Percentiles rank a stretch among this genome's conserved stretches.
phyloP scores from a whole-genome alignment of 805 yeast genomes.

The Myxozyma kluyveri region DNA sequence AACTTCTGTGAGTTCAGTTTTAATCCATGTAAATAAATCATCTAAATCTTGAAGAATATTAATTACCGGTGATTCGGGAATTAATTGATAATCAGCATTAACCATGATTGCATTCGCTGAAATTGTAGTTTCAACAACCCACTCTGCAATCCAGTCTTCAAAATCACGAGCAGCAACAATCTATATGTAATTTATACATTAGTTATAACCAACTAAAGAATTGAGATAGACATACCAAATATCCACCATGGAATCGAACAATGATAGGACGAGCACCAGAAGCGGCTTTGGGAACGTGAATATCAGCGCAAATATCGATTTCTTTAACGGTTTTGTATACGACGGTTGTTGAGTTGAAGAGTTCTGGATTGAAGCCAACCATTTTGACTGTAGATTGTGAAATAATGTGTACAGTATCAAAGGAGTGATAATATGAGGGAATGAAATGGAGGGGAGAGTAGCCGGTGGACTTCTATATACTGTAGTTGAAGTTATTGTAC shows the following conservation, averaged over 20 bases:
- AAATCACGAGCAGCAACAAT: too few species aligned
- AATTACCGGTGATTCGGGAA: slow-evolving; percentile 5
- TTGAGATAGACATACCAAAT: slow-evolving; percentile 5
- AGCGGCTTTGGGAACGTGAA: slow-evolving; percentile 11
- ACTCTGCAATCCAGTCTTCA: background rate
- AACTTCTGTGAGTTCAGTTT: background rate
- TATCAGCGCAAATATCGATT: slow-evolving; percentile 4
- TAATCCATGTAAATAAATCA: slow-evolving; percentile 3
- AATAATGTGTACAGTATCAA: too few species aligned
- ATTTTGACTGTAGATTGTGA: too few species aligned
- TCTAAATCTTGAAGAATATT: background rate
- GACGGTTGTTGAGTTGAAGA: slow-evolving; percentile 10
- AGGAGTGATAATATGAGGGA: too few species aligned
- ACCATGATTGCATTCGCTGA: slow-evolving; percentile 1
- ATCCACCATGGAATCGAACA: slow-evolving; percentile 17
- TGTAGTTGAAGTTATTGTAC: too few species aligned
- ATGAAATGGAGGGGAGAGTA: too few species aligned
- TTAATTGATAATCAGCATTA: background rate
- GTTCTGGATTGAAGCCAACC: too few species aligned
- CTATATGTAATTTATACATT: too few species aligned
- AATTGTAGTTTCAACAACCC: slow-evolving; percentile 2
- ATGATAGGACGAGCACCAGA: slow-evolving; percentile 14
- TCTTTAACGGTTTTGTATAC: slow-evolving; percentile 7
- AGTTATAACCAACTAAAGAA: background rate
- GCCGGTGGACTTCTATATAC: too few species aligned